Evolutionary conservation across 2,329 filamentous ascomycete species (phyloP).

Genomic region (Aureobasidium lini): DNA sequence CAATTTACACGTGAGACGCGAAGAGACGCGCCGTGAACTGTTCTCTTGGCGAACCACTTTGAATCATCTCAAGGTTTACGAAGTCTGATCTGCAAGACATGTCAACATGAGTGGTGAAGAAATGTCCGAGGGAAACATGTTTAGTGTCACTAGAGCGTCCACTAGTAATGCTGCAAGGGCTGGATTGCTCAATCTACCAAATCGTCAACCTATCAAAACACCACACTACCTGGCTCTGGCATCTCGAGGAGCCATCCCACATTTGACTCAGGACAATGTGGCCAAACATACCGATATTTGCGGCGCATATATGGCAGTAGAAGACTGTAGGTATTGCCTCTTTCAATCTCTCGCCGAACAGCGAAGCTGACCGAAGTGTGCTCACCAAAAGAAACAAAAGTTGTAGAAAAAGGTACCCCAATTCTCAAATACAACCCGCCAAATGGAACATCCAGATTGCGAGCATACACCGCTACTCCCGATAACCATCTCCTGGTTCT

Average conservation of each 20-base stretch:
- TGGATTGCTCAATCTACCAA: conserved; percentile 56
- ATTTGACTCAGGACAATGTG: conserved; percentile 81
- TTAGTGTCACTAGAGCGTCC: conserved; percentile 35
- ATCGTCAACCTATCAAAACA: conserved; percentile 64
- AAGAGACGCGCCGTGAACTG: not conserved
- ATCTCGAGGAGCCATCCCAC: conserved; percentile 78
- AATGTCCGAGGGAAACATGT: conserved; percentile 29
- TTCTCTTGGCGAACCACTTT: not conserved
- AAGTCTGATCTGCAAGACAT: not conserved
- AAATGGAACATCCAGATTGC: conserved; percentile 51
- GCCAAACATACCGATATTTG: conserved; percentile 55
- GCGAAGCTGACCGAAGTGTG: conserved; percentile 30
- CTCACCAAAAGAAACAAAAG: conserved; percentile 40
- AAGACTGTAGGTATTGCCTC: conserved; percentile 68
- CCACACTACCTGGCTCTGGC: conserved; percentile 74
- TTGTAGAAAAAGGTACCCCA: conserved; percentile 54
- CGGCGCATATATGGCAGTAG: conserved; percentile 73
- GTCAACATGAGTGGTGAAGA: not conserved
- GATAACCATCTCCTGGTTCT: conserved; percentile 61
- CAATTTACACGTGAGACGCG: conserved; percentile 1
- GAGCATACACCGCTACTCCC: conserved; percentile 69
- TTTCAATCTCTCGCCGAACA: conserved; percentile 3
- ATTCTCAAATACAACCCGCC: conserved; percentile 43
- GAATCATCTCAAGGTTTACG: not conserved
- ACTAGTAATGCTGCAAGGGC: conserved; percentile 51